phyloP scores from a whole-genome alignment of 305 asterid genomes.

The Fraxinus baroniana region DNA sequence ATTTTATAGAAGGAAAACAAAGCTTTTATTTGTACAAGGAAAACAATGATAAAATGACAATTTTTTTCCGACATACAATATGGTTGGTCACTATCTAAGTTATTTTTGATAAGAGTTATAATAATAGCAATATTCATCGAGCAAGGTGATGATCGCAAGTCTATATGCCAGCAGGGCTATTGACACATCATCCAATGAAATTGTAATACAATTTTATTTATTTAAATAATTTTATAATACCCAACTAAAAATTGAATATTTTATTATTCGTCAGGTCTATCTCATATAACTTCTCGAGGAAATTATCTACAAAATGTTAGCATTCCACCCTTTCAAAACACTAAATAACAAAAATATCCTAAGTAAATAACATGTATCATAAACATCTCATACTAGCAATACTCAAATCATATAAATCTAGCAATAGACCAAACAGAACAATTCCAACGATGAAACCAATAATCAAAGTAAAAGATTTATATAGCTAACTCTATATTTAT shows the following conservation, averaged over 20 bases:
- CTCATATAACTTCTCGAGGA: neutral
- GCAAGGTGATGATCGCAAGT: neutral
- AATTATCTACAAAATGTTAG: neutral
- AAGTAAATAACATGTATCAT: neutral
- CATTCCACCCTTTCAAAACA: neutral
- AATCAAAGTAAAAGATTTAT: neutral
- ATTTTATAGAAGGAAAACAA: neutral
- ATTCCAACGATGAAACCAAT: neutral
- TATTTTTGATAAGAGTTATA: neutral
- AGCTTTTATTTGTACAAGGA: neutral
- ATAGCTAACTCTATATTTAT: neutral
- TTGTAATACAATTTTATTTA: neutral
- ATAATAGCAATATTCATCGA: too few species aligned
- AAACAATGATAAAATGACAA: too few species aligned
- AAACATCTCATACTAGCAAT: neutral
- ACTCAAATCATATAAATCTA: neutral
- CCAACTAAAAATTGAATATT: neutral
- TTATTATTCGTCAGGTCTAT: too few species aligned
- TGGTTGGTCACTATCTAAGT: neutral
- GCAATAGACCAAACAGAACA: neutral
- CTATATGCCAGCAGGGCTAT: neutral
- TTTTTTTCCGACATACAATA: neutral
- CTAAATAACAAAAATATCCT: neutral
- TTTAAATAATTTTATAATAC: neutral
- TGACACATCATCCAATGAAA: neutral